These are phyloP conservation scores for Beta vulgaris DNA, from an alignment of 148 eudicot species.

Conservation along the genomic window DNA sequence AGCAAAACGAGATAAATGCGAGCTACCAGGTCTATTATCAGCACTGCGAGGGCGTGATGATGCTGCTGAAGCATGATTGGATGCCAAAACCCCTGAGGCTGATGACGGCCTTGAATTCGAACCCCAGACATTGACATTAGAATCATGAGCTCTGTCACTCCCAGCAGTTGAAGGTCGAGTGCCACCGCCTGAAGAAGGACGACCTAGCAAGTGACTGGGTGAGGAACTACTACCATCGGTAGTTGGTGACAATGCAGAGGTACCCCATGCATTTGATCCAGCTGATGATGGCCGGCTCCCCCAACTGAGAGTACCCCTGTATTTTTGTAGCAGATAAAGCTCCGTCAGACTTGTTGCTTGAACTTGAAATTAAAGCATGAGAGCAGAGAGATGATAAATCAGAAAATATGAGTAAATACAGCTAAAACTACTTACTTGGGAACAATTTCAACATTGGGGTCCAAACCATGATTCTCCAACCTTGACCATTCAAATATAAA, in stretches of 20 bases:
- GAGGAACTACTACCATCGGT: slow-evolving; percentile 69
- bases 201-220: slow-evolving; percentile 69
- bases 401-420: slow-evolving; percentile 1
- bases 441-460: slow-evolving; percentile 91
- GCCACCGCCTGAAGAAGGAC: slow-evolving; percentile 92
- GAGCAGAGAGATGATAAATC: not conserved
- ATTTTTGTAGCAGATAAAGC: slow-evolving; percentile 10
- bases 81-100: slow-evolving; percentile 71
- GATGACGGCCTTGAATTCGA: slow-evolving; percentile 88
- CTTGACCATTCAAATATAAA: slow-evolving; percentile 45
- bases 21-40: slow-evolving; percentile 90
- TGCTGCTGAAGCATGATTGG: slow-evolving; percentile 56
- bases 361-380: not conserved
- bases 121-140: slow-evolving; percentile 62
- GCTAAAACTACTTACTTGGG: slow-evolving; percentile 77
- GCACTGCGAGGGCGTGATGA: slow-evolving; percentile 87
- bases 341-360: slow-evolving; percentile 2
- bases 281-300: slow-evolving; percentile 85
- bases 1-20: slow-evolving; percentile 91
- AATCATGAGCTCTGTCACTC: slow-evolving; percentile 69
- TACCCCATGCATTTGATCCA: slow-evolving; percentile 82
- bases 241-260: slow-evolving; percentile 64
- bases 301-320: slow-evolving; percentile 90
- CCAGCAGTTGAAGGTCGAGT: slow-evolving; percentile 94
- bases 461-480: slow-evolving; percentile 95